Percentiles rank a stretch among this genome's conserved stretches.
Evolutionary conservation across 2,329 filamentous ascomycete species (phyloP).

Genomic region (Chrysoporthe puriensis): DNA sequence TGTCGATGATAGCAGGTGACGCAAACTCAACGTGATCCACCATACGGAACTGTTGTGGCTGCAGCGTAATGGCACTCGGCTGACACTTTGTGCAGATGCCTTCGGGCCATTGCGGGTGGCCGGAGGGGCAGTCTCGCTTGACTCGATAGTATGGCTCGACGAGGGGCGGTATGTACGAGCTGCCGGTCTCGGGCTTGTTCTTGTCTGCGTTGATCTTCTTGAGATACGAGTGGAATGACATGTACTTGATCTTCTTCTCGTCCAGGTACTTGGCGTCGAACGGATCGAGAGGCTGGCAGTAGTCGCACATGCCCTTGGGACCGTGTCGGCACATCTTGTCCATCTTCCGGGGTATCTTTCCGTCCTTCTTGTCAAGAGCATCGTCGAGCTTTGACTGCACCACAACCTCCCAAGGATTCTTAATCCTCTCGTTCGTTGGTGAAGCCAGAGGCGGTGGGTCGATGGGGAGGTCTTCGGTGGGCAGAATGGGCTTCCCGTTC

Average conservation of each 20-base stretch:
- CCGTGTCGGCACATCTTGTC: conserved; percentile 97
- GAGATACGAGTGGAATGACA: conserved; percentile 93
- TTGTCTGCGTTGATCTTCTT: conserved; percentile 95
- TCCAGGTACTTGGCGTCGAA: conserved; percentile 86
- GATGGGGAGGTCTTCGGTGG: conserved; percentile 69
- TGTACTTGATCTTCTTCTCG: conserved; percentile 98
- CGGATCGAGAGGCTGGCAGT: conserved; percentile 95
- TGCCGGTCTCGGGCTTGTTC: conserved; percentile 92
- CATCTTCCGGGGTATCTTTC: conserved; percentile 78
- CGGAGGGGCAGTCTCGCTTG: conserved; percentile 84
- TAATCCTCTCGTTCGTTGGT: conserved; percentile 65
- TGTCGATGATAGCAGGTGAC: conserved; percentile 80
- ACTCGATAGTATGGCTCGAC: conserved; percentile 93
- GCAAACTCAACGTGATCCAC: conserved; percentile 98
- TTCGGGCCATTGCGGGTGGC: conserved; percentile 90
- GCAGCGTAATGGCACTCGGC: conserved; percentile 92
- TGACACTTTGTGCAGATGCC: conserved; percentile 99
- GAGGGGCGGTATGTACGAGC: conserved; percentile 93
- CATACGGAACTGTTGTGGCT: conserved; percentile 93
- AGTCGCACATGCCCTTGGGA: conserved; percentile 98
- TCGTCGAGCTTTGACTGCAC: conserved; percentile 88
- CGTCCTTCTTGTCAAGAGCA: conserved; percentile 80
- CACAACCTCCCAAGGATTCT: conserved; percentile 92
- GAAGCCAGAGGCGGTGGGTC: conserved; percentile 60
- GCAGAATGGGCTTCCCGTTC: conserved; percentile 75